Evolutionary conservation across 257 asterid genomes (phyloP).

Genomic region (Parsonsia alboflavescens): DNA sequence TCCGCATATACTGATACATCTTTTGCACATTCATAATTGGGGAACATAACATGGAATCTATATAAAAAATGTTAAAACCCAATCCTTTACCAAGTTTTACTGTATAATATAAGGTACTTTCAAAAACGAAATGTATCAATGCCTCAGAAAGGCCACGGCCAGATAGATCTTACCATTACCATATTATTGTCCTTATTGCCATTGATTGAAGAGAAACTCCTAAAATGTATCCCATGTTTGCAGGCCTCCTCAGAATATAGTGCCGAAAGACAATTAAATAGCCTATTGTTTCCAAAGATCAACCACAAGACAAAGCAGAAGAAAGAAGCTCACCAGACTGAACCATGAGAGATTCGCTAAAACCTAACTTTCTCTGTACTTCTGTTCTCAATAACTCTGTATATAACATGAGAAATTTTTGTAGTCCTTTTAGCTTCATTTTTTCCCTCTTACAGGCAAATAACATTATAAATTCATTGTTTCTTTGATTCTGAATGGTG

Average conservation of each 20-base stretch:
- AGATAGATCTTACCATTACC: neutral
- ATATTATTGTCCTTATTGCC: neutral
- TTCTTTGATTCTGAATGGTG: neutral
- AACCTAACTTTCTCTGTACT: constrained; percentile 18
- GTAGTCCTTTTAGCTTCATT: constrained; percentile 22
- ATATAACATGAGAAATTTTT: constrained; percentile 29
- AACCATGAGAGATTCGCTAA: constrained; percentile 35
- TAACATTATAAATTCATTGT: neutral
- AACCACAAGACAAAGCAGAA: constrained; percentile 56
- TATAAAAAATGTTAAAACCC: neutral
- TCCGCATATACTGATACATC: neutral
- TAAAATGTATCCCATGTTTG: constrained; percentile 12
- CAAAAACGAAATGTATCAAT: neutral
- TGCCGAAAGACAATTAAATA: constrained; percentile 81
- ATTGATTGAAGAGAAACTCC: neutral
- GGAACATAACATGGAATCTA: neutral
- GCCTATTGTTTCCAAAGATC: constrained; percentile 68
- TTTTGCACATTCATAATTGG: neutral
- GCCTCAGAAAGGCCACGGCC: neutral
- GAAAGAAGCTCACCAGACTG: constrained; percentile 81
- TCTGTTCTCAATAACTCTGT: constrained; percentile 37
- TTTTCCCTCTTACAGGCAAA: neutral
- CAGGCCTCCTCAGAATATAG: constrained; percentile 95
- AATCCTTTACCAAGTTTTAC: neutral
- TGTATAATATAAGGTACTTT: neutral